These are phyloP conservation scores for Aspergillus fischeri DNA, from an alignment of 2,329 filamentous ascomycete species.

Conservation along the genomic window DNA sequence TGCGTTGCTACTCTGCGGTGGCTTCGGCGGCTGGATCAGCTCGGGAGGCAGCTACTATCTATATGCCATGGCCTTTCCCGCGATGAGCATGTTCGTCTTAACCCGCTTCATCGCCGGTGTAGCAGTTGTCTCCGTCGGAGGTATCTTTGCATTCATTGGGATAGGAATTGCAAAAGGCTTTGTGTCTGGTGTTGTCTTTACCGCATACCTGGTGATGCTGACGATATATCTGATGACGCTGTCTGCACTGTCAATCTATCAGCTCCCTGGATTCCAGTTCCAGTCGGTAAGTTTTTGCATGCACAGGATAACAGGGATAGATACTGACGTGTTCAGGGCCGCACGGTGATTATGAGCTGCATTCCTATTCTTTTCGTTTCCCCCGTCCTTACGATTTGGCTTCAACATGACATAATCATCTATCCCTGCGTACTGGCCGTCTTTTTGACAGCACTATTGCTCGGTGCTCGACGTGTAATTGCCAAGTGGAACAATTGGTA, in stretches of 20 bases:
- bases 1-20: slow-evolving; percentile 56
- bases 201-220: slow-evolving; percentile 55
- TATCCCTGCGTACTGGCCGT: slow-evolving; percentile 54
- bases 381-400: slow-evolving; percentile 53
- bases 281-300: slow-evolving; percentile 39
- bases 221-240: slow-evolving; percentile 57
- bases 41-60: slow-evolving; percentile 62
- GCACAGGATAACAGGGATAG: background rate
- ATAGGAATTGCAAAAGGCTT: slow-evolving; percentile 45
- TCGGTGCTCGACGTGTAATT: slow-evolving; percentile 52
- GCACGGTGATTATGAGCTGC: slow-evolving; percentile 52
- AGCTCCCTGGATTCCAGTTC: slow-evolving; percentile 52
- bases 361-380: slow-evolving; percentile 56
- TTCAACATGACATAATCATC: slow-evolving; percentile 51
- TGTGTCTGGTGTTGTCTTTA: slow-evolving; percentile 52
- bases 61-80: slow-evolving; percentile 52
- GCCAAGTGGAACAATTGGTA: slow-evolving; percentile 59
- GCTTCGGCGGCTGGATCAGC: slow-evolving; percentile 60
- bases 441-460: slow-evolving; percentile 50
- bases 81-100: slow-evolving; percentile 53
- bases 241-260: slow-evolving; percentile 48
- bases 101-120: slow-evolving; percentile 49
- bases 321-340: slow-evolving; percentile 23
- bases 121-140: slow-evolving; percentile 49
- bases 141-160: slow-evolving; percentile 50